Evolutionary conservation across 2,329 filamentous ascomycete species (phyloP).

Genomic region (Pseudomassariella vexata): DNA sequence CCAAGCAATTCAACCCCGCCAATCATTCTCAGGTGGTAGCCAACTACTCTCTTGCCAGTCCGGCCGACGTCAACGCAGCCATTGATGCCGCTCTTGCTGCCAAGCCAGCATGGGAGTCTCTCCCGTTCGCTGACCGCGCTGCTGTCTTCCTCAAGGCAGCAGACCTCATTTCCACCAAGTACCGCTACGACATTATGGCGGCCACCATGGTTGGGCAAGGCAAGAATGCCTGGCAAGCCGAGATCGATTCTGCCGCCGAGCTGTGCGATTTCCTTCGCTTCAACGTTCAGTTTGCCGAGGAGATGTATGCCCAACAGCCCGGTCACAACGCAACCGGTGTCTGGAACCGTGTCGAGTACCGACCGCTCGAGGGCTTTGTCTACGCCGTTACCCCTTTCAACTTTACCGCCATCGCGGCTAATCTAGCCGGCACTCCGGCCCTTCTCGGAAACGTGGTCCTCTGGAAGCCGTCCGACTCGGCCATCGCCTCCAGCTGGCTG

Average conservation of each 20-base stretch:
- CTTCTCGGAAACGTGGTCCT: constrained; percentile 91
- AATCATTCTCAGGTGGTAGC: constrained; percentile 73
- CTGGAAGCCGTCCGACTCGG: constrained; percentile 92
- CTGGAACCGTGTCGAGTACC: constrained; percentile 89
- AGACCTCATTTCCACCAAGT: constrained; percentile 84
- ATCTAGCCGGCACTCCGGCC: constrained; percentile 76
- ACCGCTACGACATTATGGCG: constrained; percentile 95
- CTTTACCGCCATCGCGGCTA: constrained; percentile 91
- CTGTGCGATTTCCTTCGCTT: constrained; percentile 89
- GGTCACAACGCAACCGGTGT: constrained; percentile 75
- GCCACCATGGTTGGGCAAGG: constrained; percentile 94
- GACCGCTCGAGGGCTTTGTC: constrained; percentile 89
- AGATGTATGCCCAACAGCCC: constrained; percentile 84
- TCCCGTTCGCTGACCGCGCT: constrained; percentile 86
- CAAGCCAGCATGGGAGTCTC: constrained; percentile 76
- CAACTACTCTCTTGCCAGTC: constrained; percentile 75
- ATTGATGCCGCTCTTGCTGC: constrained; percentile 83
- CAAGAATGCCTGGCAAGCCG: constrained; percentile 99
- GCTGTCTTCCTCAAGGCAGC: constrained; percentile 95
- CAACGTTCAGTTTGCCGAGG: constrained; percentile 89
- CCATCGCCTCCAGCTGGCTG: constrained; percentile 86
- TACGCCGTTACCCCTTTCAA: constrained; percentile 95
- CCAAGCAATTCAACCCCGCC: constrained; percentile 75
- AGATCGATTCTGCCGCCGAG: constrained; percentile 94
- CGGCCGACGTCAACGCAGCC: constrained; percentile 68